A percentile compares a stretch with the other conserved stretches of the same genome.
phyloP scores from a whole-genome alignment of 768 basidiomycete species.

The Lanmaoa pseudosensibilis region DNA sequence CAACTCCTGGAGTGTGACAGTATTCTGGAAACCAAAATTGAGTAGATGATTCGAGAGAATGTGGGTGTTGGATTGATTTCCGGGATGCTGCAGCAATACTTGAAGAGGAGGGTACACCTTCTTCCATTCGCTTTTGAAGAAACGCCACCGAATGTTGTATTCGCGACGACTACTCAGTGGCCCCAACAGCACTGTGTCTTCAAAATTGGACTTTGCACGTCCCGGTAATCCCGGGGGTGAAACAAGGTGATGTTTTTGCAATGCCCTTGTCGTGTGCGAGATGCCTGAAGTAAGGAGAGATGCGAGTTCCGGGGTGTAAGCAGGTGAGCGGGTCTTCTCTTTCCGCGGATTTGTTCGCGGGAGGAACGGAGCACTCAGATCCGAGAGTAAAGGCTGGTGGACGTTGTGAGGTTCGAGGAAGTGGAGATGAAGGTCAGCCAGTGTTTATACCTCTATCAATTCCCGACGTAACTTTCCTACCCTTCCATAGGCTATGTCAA shows the following conservation, averaged over 20 bases:
- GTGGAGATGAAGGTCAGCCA: not conserved
- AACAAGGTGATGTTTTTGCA: constrained; percentile 41
- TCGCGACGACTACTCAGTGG: constrained; percentile 72
- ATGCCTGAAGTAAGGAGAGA: constrained; percentile 57
- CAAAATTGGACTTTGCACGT: constrained; percentile 56
- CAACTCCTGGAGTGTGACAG: constrained; percentile 45
- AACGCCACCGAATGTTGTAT: constrained; percentile 70
- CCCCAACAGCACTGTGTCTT: constrained; percentile 60
- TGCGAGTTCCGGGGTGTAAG: constrained; percentile 60
- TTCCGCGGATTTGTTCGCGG: constrained; percentile 50
- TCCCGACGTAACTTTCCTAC: constrained; percentile 71
- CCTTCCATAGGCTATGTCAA: constrained; percentile 75
- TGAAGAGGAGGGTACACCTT: constrained; percentile 64
- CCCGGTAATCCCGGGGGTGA: constrained; percentile 56
- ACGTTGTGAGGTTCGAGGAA: constrained; percentile 8
- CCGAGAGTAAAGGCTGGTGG: constrained; percentile 54
- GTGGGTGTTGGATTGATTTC: constrained; percentile 3
- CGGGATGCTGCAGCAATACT: constrained; percentile 31
- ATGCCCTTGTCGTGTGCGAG: constrained; percentile 47
- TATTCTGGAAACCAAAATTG: constrained; percentile 43
- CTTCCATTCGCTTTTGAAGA: constrained; percentile 52
- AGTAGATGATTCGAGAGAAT: constrained; percentile 30
- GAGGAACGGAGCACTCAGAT: constrained; percentile 43
- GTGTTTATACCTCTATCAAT: constrained; percentile 53
- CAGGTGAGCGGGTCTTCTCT: constrained; percentile 60